Evolutionary conservation across 805 yeast genomes (phyloP), one percentile per base, ranked within the genome.

Genomic region (Nakazawaea wyomingensis): DNA sequence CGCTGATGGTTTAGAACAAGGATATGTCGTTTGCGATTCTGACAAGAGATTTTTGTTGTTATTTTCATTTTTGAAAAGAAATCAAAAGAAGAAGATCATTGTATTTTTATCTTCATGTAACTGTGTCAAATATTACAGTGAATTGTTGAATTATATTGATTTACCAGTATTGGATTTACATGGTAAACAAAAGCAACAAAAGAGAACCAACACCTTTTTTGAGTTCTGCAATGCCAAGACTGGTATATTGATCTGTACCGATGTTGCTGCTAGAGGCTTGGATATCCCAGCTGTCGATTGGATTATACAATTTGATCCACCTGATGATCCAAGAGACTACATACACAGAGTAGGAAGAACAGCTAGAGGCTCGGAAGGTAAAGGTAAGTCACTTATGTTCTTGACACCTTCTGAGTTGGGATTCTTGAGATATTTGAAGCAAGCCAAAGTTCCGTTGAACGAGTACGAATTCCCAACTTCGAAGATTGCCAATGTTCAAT

Each of bases 271-370:
- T 18, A 82, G 99, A 74, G 99, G 99, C 19, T 78, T 93, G 52
- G 99, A 93, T 71, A 93, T 93, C 54, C 99, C 99, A 42, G 83
- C 95, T 22, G 99, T 93, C 43, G 99, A 95, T 69, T 93, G 99
- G 99, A 93, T 93, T 58, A 85, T 93, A 51, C 99, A 93, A 71
- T 93, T 88, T 59, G 99, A 93, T 64, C 99, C 99, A 44, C 99
- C 99, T 62, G 99, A 93, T 82, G 99, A 93, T 68, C 99, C 99
- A 66, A 82, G 98, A 69, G 98, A 93, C 67, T 93, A 93, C 64
- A 93, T 93, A 54, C 99, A 93, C 69, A 81, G 99, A 66, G 99
- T 93, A 29, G 99, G 99, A 52, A 83, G 99, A 73, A 93, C 99
- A 21, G 99, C 99, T 29, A 83, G 99, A 72, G 96, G 95, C 51